phyloP scores from a whole-genome alignment of 352 stramenopile species.

The Aphanomyces stellatus region DNA sequence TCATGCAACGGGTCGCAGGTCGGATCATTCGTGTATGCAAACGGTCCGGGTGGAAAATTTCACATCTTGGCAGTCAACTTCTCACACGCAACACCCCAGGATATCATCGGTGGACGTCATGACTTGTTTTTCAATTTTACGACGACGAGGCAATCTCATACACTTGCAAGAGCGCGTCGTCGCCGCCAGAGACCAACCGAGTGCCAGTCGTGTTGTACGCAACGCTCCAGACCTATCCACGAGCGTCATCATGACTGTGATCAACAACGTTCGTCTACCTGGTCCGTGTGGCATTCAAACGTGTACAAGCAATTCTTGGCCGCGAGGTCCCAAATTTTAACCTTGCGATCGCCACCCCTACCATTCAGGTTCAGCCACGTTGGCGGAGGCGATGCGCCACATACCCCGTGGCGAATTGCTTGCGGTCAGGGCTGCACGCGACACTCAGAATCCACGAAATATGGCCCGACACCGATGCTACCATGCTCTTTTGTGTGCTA shows the following conservation, averaged over 20 bases:
- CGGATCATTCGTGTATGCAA: too few species aligned
- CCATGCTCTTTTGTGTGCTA: constrained; percentile 60
- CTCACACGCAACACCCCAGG: too few species aligned
- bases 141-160: constrained; percentile 65
- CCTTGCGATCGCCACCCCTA: constrained; percentile 75
- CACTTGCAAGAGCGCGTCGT: constrained; percentile 83
- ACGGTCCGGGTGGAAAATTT: too few species aligned
- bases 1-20: too few species aligned
- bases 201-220: constrained; percentile 81
- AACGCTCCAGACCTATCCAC: constrained; percentile 79
- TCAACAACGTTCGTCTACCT: constrained; percentile 24
- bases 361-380: not conserved
- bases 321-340: constrained; percentile 91
- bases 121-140: too few species aligned
- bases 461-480: constrained; percentile 80
- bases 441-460: constrained; percentile 86
- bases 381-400: not conserved
- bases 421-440: constrained; percentile 68
- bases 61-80: too few species aligned
- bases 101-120: too few species aligned
- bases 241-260: constrained; percentile 2
- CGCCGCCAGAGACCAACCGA: constrained; percentile 80
- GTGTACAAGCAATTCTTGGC: constrained; percentile 81
- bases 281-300: constrained; percentile 86
- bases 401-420: constrained; percentile 80